phyloP scores from a whole-genome alignment of 495 filamentous ascomycete species.

The Annulohypoxylon nitens region DNA sequence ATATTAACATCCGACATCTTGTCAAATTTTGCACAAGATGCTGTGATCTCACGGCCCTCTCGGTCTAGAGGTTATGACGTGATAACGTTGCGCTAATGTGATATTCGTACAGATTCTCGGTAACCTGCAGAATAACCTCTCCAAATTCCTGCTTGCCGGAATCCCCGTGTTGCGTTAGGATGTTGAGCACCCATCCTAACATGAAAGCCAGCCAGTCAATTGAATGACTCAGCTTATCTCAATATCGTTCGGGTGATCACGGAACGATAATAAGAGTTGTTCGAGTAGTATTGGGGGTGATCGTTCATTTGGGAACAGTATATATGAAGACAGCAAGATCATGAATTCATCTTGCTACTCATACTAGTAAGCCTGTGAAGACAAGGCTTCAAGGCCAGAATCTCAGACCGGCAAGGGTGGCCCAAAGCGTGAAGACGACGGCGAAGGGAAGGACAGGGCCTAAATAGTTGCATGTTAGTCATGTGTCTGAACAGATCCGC shows the following conservation, averaged over 20 bases:
- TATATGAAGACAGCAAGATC: neutral
- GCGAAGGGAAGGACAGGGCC: slow-evolving; percentile 34
- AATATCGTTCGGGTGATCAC: neutral
- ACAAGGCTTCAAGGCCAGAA: slow-evolving; percentile 46
- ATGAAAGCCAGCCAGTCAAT: neutral
- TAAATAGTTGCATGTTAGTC: slow-evolving; percentile 31
- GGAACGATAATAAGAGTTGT: neutral
- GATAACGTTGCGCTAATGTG: neutral
- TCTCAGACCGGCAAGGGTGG: slow-evolving; percentile 37
- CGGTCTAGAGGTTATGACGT: neutral
- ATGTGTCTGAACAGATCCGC: neutral
- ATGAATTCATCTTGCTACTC: neutral
- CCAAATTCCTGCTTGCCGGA: neutral
- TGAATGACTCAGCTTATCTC: neutral
- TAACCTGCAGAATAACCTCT: neutral
- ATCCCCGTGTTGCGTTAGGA: neutral
- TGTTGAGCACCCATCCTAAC: neutral
- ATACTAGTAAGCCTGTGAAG: neutral
- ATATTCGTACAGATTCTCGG: neutral
- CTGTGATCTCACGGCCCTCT: neutral
- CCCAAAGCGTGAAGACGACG: slow-evolving; percentile 35
- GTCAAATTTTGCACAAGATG: neutral
- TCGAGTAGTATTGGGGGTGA: neutral
- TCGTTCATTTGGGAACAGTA: neutral
- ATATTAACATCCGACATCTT: neutral